These are phyloP conservation scores for Sporormia fimetaria DNA, from an alignment of 495 filamentous ascomycete genomes.

Conservation along the genomic window DNA sequence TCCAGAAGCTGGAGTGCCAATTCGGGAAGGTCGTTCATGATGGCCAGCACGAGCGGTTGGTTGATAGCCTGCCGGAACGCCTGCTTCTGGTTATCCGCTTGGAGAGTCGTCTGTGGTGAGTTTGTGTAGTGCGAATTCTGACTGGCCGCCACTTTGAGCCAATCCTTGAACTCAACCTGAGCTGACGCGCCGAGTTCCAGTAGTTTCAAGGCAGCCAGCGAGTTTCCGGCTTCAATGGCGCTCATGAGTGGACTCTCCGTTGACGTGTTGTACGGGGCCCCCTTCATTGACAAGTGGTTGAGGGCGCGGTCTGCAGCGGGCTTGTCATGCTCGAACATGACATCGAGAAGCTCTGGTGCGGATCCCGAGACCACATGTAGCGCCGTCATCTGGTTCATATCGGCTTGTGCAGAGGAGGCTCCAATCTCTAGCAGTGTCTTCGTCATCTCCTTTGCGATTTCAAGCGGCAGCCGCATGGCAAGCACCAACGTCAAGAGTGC, in stretches of 20 bases:
- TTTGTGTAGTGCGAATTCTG: constrained; percentile 9
- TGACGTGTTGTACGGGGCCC: constrained; percentile 10
- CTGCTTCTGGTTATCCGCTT: constrained; percentile 36
- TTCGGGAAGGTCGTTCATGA: constrained; percentile 39
- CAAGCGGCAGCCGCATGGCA: constrained; percentile 41
- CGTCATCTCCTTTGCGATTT: constrained; percentile 50
- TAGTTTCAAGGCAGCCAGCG: constrained; percentile 34
- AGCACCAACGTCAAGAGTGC: constrained; percentile 58
- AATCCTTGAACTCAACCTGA: constrained; percentile 33
- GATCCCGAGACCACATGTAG: constrained; percentile 46
- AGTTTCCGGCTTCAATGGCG: constrained; percentile 35
- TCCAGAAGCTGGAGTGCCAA: constrained; percentile 46
- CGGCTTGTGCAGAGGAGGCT: constrained; percentile 61
- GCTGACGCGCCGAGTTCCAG: constrained; percentile 38
- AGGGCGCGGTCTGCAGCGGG: constrained; percentile 50
- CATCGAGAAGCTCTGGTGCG: constrained; percentile 44
- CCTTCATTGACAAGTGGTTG: constrained; percentile 43
- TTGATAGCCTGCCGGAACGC: constrained; percentile 33
- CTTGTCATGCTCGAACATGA: constrained; percentile 47
- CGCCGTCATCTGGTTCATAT: constrained; percentile 45
- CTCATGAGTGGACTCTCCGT: constrained; percentile 35
- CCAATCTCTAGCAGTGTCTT: constrained; percentile 54
- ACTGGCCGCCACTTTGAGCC: constrained; percentile 32
- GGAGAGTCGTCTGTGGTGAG: constrained; percentile 15
- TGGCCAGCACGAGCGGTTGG: constrained; percentile 52